phyloP scores from a whole-genome alignment of 2,329 filamentous ascomycete species.

The Magnaporthiopsis incrustans region DNA sequence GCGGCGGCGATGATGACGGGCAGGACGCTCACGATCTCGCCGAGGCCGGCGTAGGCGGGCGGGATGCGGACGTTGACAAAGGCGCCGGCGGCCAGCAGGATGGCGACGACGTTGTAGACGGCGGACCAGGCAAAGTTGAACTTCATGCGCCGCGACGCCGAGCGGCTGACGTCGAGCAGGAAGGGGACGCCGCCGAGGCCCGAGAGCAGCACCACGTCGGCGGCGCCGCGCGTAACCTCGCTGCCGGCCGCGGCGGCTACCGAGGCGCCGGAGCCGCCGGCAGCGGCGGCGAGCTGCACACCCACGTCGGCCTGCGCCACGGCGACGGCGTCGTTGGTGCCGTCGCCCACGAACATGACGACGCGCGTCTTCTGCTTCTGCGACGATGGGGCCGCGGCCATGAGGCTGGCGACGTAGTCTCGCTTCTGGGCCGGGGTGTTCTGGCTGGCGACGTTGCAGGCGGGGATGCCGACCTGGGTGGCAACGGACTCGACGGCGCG shows the following conservation, averaged over 20 bases:
- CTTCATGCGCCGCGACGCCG: constrained; percentile 32
- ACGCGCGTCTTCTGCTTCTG: constrained; percentile 19
- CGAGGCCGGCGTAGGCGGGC: constrained; percentile 47
- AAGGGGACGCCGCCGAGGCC: constrained; percentile 41
- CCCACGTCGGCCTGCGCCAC: constrained; percentile 54
- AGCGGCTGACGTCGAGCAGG: constrained; percentile 38
- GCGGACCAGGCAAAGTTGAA: constrained; percentile 58
- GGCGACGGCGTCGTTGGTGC: constrained; percentile 56
- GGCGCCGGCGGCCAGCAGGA: constrained; percentile 51
- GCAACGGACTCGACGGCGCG: constrained; percentile 10
- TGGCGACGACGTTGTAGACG: constrained; percentile 54
- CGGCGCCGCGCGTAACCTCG: constrained; percentile 46
- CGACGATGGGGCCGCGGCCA: constrained; percentile 11
- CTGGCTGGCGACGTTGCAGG: constrained; percentile 30
- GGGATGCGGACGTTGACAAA: constrained; percentile 45
- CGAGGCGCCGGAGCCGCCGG: background rate
- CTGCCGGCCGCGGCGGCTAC: constrained; percentile 17
- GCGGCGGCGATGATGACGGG: constrained; percentile 42
- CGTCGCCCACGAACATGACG: constrained; percentile 52
- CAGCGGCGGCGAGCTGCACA: constrained; percentile 40
- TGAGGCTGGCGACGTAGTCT: constrained; percentile 37
- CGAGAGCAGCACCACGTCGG: constrained; percentile 49
- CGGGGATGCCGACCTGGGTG: constrained; percentile 16
- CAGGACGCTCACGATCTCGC: constrained; percentile 57
- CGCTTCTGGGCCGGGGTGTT: constrained; percentile 47